Percentiles rank a stretch among this genome's conserved stretches.
Conservation (phyloP, 108 stramenopile species). For the Bacterosira constricta region DNA sequence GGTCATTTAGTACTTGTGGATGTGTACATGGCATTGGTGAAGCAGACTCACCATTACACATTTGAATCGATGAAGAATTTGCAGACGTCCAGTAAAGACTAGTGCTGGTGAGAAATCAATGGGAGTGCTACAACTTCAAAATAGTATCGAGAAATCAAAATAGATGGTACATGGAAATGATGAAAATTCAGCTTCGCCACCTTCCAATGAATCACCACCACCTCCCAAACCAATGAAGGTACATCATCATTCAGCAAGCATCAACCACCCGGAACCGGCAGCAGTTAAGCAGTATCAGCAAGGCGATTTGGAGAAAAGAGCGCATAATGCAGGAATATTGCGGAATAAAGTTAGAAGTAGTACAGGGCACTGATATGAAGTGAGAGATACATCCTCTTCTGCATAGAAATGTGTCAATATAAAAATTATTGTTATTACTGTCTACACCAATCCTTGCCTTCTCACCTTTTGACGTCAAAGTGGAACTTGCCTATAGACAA, state of each 20-base stretch:
- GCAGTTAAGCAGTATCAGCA: not conserved
- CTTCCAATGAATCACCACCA: not conserved
- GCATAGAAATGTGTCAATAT: no score
- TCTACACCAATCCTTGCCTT: no score
- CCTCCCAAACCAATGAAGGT: no score
- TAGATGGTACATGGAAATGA: constrained; percentile 6
- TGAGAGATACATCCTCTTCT: no score
- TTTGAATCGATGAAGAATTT: constrained; percentile 14
- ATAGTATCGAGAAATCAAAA: not conserved
- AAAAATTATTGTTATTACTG: no score
- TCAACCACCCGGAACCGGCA: not conserved
- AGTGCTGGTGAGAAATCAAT: not conserved
- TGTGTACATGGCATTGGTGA: constrained; percentile 18
- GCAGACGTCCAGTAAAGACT: not conserved
- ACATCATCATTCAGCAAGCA: no score
- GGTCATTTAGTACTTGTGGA: constrained; percentile 26
- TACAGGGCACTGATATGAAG: no score
- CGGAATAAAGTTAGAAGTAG: no score
- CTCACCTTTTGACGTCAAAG: no score
- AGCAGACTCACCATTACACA: constrained; percentile 20
- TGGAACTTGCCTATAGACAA: no score
- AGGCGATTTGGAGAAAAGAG: constrained; percentile 7
- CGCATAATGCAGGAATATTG: not conserved
- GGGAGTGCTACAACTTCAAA: not conserved
- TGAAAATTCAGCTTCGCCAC: constrained; percentile 7